Base-by-base conservation (phyloP, 2,329 filamentous ascomycete species). In the Tolypocladium nubicola region DNA sequence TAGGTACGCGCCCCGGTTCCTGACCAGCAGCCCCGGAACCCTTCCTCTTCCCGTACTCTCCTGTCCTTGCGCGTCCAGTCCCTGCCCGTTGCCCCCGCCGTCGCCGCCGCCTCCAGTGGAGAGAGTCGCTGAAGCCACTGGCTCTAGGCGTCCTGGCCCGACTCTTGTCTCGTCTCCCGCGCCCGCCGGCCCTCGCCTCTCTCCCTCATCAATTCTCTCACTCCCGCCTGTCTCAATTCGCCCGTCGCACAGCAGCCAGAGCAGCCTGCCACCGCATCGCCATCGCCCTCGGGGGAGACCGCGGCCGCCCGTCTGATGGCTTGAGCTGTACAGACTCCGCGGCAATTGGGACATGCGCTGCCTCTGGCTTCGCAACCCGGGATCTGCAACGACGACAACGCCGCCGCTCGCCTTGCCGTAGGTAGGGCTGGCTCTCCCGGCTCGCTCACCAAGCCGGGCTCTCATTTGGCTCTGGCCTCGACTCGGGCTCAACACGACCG, bases 271-370 rank as follows among this genome's bases (percentile, higher is more conserved):
- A 52, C 35, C 55, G 38, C 50, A 50, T 45, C 56, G 52, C 58
- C 54, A 54, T 53, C 58, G 33, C 56, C 55, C 47, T 41, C 40
- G 35, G 60, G 59, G 58, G 61, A 59, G 59, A 60, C 58, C 59
- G 61, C 61, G 62, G 63, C 61, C 60, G 62, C 60, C 57, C 60
- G 60, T 63, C 69, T 68, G 65, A 71, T 73, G 70, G 70, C 68
- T 64, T 70, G 66, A 63, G 62, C 64, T 65, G 62, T 64, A 33
- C 64, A 65, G 69, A 61, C 62, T 57, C 65, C 62, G 66, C 63
- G 68, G 69, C 71, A 71, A 73, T 72, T 73, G 71, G 70, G 67
- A 70, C 62, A 65, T 70, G 71, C 68, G 68, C 70, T 70, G 64
- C 64, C 65, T 62, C 63, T 67, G 70, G 66, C 65, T 65, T 68